Conservation (phyloP, 768 basidiomycete genomes). For the Serendipita vermifera region DNA sequence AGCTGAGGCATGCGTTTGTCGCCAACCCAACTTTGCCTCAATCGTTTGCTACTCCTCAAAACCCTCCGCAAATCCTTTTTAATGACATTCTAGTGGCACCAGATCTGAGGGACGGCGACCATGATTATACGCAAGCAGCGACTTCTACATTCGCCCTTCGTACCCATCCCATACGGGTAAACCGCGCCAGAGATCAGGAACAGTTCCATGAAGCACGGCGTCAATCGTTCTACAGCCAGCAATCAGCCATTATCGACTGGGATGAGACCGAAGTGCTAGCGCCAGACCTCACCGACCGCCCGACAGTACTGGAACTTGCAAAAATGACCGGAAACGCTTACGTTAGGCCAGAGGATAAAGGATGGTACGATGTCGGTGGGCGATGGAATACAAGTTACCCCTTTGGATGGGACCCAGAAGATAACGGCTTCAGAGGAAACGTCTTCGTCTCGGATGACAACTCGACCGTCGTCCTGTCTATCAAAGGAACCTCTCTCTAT, state of each 20-base stretch:
- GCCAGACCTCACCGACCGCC: constrained; percentile 66
- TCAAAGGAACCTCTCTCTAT: constrained; percentile 75
- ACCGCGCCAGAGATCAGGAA: constrained; percentile 42
- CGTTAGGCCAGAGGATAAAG: constrained; percentile 44
- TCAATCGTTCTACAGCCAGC: constrained; percentile 34
- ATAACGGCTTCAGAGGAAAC: constrained; percentile 77
- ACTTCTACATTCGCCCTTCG: not conserved
- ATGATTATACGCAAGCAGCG: not conserved
- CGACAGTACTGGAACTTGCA: constrained; percentile 71
- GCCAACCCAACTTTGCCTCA: not conserved
- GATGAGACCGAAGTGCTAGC: constrained; percentile 48
- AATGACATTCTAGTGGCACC: constrained; percentile 1
- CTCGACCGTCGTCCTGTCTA: constrained; percentile 69
- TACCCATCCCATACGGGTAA: constrained; percentile 38
- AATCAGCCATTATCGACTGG: constrained; percentile 54
- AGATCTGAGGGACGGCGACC: not conserved
- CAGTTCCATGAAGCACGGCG: constrained; percentile 40
- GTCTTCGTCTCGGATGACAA: constrained; percentile 72
- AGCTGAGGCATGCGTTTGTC: constrained; percentile 5
- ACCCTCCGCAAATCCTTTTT: constrained; percentile 5
- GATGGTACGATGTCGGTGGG: constrained; percentile 71
- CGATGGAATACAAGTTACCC: constrained; percentile 63
- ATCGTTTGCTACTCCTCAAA: not conserved
- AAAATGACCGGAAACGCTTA: constrained; percentile 88
- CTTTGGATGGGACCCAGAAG: constrained; percentile 54